Evolutionary conservation across 2,329 filamentous ascomycete genomes (phyloP), one percentile per base, ranked within the genome.

Genomic region (Cladosporium velox): DNA sequence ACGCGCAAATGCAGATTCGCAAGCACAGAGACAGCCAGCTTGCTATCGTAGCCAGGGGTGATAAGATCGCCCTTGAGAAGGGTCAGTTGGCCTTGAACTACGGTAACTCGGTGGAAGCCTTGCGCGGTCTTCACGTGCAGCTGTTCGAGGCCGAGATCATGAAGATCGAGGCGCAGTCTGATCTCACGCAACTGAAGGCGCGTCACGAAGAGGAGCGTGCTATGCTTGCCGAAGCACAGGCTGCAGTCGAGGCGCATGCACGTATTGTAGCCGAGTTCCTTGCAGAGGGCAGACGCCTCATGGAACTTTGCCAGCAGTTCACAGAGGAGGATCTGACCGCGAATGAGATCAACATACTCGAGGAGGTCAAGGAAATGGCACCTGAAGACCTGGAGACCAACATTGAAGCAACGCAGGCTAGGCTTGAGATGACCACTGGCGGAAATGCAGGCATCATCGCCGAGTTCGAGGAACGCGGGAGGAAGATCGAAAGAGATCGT

Each of bases 101-200:
- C 74, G 83, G 83, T 76, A 84, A 86, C 69, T 81, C 86, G 4
- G 84, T 96, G 8, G 83, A 85, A n/a, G 74, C 78, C 24, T 84
- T 96, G 54, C 86, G 87, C 15, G 77, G 82, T 59, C 83, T 87
- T 6, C 87, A 91, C 62, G 83, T 89, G 55, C 84, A 85, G 15
- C 79, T 92, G 12, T 78, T 93, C 18, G 88, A 93, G 72, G 87
- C 86, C 1, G 86, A 91, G 70, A 83, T 97, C 54, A 84, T 88
- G 67, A 80, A 86, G 0, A 85, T 96, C 34, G 95, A 99, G 80
- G 93, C 92, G 1, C 77, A 83, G n/a, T 97, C 93, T 0, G 95
- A 99, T 72, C 78, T 90, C 2, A 83, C 87, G 54, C 86, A 86
- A 6, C 82, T 97, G n/a, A 86, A 87, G 71, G 80, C 81, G 18